Evolutionary conservation across 2,329 filamentous ascomycete genomes (phyloP).

Genomic region (Phoma herbarum): DNA sequence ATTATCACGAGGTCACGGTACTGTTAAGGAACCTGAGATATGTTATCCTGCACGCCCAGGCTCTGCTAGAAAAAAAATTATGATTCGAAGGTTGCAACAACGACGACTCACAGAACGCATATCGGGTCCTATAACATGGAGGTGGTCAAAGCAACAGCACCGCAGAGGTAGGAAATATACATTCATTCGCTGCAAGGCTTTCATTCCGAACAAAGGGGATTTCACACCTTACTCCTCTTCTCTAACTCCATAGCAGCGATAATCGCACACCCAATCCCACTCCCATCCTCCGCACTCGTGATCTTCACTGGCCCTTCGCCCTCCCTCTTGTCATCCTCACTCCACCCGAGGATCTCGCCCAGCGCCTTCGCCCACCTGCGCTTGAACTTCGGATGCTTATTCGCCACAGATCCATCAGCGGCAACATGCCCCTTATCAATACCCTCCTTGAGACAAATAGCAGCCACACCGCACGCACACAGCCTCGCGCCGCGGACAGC

Average conservation of each 20-base stretch:
- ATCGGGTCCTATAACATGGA: too few relatives aligned
- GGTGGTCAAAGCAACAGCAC: too few relatives aligned
- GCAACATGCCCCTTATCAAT: constrained; percentile 48
- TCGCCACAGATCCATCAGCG: constrained; percentile 52
- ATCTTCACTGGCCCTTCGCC: constrained; percentile 49
- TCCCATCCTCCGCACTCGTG: constrained; percentile 54
- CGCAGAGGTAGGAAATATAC: too few relatives aligned
- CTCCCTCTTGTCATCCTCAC: constrained; percentile 22
- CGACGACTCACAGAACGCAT: too few relatives aligned
- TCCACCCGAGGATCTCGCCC: constrained; percentile 52
- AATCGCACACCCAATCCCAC: constrained; percentile 52
- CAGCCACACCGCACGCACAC: constrained; percentile 51
- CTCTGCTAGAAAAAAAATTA: too few relatives aligned
- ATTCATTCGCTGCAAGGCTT: too few relatives aligned
- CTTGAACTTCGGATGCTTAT: constrained; percentile 55
- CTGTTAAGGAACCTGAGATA: too few relatives aligned
- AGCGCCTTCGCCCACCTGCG: constrained; percentile 52
- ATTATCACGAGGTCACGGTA: too few relatives aligned
- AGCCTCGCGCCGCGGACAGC: constrained; percentile 48
- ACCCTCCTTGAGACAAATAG: constrained; percentile 48
- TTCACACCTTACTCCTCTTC: too few relatives aligned
- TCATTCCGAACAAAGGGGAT: too few relatives aligned
- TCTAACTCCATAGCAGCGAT: constrained; percentile 46
- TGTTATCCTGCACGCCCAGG: too few relatives aligned
- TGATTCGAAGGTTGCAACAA: too few relatives aligned